Conservation (phyloP, 345 rosid species). For the Eucalyptus cloeziana region DNA sequence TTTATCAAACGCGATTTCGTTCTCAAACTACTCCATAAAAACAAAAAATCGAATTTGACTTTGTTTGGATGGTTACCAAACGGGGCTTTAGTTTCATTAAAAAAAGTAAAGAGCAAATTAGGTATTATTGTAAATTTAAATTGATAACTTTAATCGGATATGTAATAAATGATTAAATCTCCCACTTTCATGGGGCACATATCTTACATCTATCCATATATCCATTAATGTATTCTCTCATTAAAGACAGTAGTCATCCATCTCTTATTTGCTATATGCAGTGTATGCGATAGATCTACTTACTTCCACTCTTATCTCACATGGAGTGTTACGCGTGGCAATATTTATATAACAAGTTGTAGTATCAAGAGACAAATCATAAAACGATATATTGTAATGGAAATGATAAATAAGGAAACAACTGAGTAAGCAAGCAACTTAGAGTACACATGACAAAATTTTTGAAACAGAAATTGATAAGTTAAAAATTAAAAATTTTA, state of each 20-base stretch:
- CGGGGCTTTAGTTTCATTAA: not conserved
- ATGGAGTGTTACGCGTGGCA: not conserved
- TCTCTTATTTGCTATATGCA: not conserved
- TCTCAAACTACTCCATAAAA: too few species aligned
- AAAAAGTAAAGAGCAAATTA: not conserved
- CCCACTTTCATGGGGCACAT: not conserved
- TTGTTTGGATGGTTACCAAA: too few species aligned
- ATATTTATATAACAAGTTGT: not conserved
- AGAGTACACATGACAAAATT: fast-evolving
- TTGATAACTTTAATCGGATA: not conserved
- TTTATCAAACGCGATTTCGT: too few species aligned
- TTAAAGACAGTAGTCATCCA: not conserved
- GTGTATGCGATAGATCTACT: not conserved
- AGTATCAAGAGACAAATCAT: not conserved
- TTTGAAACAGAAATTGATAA: too few species aligned
- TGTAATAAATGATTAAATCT: not conserved
- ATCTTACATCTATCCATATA: not conserved
- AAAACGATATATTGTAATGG: not conserved
- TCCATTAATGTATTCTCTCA: not conserved
- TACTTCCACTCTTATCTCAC: not conserved
- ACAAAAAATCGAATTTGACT: too few species aligned
- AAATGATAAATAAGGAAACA: not conserved
- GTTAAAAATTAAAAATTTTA: too few species aligned
- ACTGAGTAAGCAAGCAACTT: not conserved
- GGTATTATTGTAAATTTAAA: too few species aligned